Conservation (phyloP, 352 stramenopile genomes). For the Plasmopara halstedii region DNA sequence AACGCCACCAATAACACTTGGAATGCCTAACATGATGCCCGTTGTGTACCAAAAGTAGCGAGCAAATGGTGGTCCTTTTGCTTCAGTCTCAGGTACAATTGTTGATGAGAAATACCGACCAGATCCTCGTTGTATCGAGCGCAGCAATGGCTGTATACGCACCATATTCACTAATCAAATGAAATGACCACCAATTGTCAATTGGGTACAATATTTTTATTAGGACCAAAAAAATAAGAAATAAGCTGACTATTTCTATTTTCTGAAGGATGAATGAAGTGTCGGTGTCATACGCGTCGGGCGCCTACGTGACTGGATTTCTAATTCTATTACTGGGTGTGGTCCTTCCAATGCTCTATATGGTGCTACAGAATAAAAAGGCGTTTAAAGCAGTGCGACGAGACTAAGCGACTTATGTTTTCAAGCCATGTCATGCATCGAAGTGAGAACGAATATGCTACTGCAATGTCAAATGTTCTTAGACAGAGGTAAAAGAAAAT, state of each 20-base stretch:
- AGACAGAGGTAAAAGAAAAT: too few species aligned
- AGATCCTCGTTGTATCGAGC: conserved; percentile 9
- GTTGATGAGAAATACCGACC: conserved; percentile 8
- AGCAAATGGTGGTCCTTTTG: conserved; percentile 43
- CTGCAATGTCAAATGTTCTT: too few species aligned
- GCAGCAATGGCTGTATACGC: conserved; percentile 11
- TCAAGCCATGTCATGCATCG: too few species aligned
- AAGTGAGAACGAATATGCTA: too few species aligned
- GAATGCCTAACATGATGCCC: conserved; percentile 73
- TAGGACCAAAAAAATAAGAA: not conserved
- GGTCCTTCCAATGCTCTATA: conserved; percentile 74
- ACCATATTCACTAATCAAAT: conserved; percentile 1
- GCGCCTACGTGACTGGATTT: conserved; percentile 60
- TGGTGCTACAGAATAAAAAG: conserved; percentile 85
- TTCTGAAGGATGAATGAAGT: conserved; percentile 16
- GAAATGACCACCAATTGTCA: not conserved
- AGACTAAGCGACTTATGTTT: conserved; percentile 39
- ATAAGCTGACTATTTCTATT: too few species aligned
- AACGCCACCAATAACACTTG: conserved; percentile 39
- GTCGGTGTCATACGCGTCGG: conserved; percentile 61
- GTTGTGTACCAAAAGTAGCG: conserved; percentile 73
- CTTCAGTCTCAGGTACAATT: not conserved
- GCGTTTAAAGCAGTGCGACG: conserved; percentile 75
- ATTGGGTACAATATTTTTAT: not conserved
- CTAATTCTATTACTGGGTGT: conserved; percentile 62